Evolutionary conservation across 2,329 filamentous ascomycete genomes (phyloP).

Genomic region (Gaeumannomyces sp.): DNA sequence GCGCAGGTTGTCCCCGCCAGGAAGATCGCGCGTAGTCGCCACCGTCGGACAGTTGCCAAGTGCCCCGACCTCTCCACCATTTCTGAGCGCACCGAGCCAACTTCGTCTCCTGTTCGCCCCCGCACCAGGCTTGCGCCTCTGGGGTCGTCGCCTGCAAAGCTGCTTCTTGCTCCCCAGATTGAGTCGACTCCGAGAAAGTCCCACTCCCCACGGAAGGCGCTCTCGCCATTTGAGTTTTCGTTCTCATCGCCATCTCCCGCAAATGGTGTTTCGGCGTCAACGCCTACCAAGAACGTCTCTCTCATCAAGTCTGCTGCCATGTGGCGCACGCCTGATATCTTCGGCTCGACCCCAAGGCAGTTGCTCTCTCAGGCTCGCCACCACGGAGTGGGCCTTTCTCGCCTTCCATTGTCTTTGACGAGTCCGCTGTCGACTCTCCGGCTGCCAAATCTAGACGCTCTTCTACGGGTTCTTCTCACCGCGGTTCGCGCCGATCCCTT

Average conservation of each 20-base stretch:
- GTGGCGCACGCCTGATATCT: slow-evolving; percentile 7
- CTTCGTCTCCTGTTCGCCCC: slow-evolving; percentile 15
- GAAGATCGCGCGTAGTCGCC: not conserved
- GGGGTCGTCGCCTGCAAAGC: not conserved
- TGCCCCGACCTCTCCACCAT: slow-evolving; percentile 3
- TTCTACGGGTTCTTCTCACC: not conserved
- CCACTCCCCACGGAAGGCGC: not conserved
- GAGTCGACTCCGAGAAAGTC: not conserved
- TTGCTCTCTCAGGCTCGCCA: slow-evolving; percentile 1
- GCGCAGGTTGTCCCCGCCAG: no score
- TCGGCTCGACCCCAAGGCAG: not conserved
- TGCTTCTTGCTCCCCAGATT: not conserved
- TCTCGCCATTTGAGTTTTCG: not conserved
- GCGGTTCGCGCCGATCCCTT: slow-evolving; percentile 1
- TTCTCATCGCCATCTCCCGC: not conserved
- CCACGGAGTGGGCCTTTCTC: not conserved
- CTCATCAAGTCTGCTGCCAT: slow-evolving; percentile 4
- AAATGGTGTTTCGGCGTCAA: not conserved
- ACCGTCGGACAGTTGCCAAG: not conserved
- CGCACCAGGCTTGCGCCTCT: slow-evolving; percentile 1
- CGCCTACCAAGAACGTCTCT: not conserved
- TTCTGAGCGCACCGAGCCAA: slow-evolving; percentile 3
- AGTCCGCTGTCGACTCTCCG: not conserved
- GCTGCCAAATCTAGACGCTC: not conserved
- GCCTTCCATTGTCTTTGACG: not conserved